Percentiles rank a stretch among this genome's conserved stretches.
phyloP scores from a whole-genome alignment of 202 grass and related monocot genomes.

The Panicum virgatum region DNA sequence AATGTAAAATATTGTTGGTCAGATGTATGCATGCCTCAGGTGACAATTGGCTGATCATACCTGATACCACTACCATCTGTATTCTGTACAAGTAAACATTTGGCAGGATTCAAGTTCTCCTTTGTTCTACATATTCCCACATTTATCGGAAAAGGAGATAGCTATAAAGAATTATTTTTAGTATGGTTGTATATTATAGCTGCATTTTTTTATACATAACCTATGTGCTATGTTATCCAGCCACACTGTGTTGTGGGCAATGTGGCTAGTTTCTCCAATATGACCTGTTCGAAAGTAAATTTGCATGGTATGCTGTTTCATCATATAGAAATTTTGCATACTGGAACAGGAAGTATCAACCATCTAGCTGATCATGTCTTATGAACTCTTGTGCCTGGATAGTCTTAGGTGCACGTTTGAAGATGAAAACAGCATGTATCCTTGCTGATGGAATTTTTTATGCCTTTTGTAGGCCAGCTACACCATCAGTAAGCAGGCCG shows the following conservation, averaged over 20 bases:
- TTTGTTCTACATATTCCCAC: neutral
- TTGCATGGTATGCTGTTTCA: neutral
- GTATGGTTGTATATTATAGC: neutral
- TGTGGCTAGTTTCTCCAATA: slow-evolving; percentile 10
- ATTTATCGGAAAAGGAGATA: neutral
- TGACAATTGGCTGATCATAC: slow-evolving; percentile 11
- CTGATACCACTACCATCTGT: neutral
- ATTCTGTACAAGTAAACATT: neutral
- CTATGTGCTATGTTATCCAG: neutral
- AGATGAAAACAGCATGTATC: slow-evolving; percentile 16
- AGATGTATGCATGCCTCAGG: neutral
- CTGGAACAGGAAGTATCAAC: neutral
- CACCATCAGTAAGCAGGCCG: slow-evolving; percentile 25
- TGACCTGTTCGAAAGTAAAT: neutral
- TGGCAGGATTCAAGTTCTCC: neutral
- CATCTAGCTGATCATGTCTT: slow-evolving; percentile 10
- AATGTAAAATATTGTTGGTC: neutral
- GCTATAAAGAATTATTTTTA: neutral
- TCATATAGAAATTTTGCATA: neutral
- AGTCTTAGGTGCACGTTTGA: slow-evolving; percentile 4
- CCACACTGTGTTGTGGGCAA: neutral
- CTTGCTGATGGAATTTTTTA: slow-evolving; percentile 14
- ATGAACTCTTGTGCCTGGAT: neutral
- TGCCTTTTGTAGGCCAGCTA: slow-evolving; percentile 30
- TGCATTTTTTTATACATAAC: neutral